Base-by-base conservation (phyloP, 352 stramenopile species). In the Peronospora farinosa region DNA sequence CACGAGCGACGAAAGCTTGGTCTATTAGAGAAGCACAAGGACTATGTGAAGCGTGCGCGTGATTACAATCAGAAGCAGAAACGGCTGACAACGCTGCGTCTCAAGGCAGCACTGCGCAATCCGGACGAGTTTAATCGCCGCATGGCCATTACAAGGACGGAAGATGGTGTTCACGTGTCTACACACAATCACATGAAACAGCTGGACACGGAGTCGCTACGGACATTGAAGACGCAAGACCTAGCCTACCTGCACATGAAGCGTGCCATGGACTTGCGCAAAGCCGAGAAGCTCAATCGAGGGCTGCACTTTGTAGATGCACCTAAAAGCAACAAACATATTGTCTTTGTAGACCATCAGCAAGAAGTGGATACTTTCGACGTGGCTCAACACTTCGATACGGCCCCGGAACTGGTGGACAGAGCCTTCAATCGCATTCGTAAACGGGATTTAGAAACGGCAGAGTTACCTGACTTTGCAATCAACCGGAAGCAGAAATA, bases 71-170 rank as follows among this genome's bases (percentile, higher is more conserved):
- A 76, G 16, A 99, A 99, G 78, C 70, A 96, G 63, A 66, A 90
- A 47, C 67, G 74, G 11, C 70, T 99, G 21, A 79, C 84, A 54
- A 70, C 65, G 28, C 82, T 99, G 63, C 69, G 92, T 43, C 63
- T 82, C 41, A 98, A 98, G 63, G 94, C 92, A 15, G 64, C 88
- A n/a, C 85, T 97, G 69, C 79, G 92, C 51, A 99, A 99, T 65
- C 95, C 96, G 10, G 97, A 99, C 71, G 97, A 99, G 79, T 99
- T 99, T 70, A 98, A 99, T 72, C 98, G 97, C 70, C 84, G 79
- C 17, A 99, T 99, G 97, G 76, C 95, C 42, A 82, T 74, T 35
- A 66, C 72, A 5, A 61, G 82, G 58, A 97, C 88, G 7, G 71
- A 87, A 41, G 60, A 58, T n/a, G 80, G 80, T 41, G 69, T 89